Evolutionary conservation across 2,329 filamentous ascomycete genomes (phyloP).

Genomic region (Calonectria honghensis): DNA sequence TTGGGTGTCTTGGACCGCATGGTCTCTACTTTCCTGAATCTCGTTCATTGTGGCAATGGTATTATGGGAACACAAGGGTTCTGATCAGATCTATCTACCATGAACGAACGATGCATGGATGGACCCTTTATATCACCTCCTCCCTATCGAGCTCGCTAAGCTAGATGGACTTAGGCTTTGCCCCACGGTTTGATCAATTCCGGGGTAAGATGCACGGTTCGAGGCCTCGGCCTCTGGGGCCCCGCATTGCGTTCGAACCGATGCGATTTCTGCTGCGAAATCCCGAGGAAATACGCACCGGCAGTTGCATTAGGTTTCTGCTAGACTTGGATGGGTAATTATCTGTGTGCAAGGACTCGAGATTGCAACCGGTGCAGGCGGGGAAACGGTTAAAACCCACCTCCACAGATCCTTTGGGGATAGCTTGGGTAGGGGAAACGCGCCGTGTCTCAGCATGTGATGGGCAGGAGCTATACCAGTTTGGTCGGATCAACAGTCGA

Average conservation of each 20-base stretch:
- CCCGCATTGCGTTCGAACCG: conserved; percentile 7
- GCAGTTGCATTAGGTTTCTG: conserved; percentile 20
- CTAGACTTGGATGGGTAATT: conserved; percentile 14
- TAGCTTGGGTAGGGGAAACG: conserved; percentile 1
- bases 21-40: conserved; percentile 4
- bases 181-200: conserved; percentile 22
- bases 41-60: background rate
- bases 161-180: conserved; percentile 6
- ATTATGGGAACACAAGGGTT: background rate
- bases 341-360: background rate
- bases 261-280: background rate
- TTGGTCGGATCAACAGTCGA: no score
- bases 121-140: background rate
- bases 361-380: background rate
- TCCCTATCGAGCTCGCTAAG: background rate
- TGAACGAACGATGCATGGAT: background rate
- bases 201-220: conserved; percentile 11
- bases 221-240: conserved; percentile 35
- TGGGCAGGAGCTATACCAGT: background rate
- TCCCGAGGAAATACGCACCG: conserved; percentile 16
- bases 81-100: background rate
- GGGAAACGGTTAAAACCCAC: conserved; percentile 20
- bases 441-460: background rate
- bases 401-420: background rate
- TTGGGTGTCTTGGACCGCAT: background rate